Evolutionary conservation across 192 early-diverging fungal genomes (phyloP), one percentile per base, ranked within the genome.

Genomic region (Geranomyces michiganensis): DNA sequence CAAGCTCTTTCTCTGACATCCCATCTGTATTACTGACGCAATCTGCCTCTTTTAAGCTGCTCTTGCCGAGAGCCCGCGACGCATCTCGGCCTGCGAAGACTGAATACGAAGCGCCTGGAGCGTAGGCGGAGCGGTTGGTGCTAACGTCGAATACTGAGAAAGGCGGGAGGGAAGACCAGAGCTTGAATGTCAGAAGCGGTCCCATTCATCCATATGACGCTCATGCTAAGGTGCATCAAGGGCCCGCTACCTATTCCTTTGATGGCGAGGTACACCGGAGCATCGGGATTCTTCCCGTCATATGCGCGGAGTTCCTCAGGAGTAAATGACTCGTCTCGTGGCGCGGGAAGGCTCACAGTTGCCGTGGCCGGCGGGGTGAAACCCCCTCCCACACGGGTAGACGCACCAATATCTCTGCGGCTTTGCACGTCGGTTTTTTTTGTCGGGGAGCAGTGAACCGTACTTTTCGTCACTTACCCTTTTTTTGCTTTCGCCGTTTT

Each of bases 11-110:
- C 65, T 87, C 88, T 59, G 77, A 76, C 68, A 94, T 65, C 1
- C 69, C 79, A 22, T 87, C 86, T 68, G 78, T 85, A 73, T 94
- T 90, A n/a, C 90, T 76, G n/a, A 89, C 68, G 67, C 87, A 91
- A 49, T 92, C 90, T 71, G 89, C 89, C 22, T 76, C 63, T 51
- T 90, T 85, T 15, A 90, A 59, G 17, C 89, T 90, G 48, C 77
- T 76, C 75, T 77, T 88, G 55, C 81, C 91, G 41, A 92, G 79
- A 0, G 88, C 91, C 80, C 88, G 73, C 13, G 87, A 91, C n/a
- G 89, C 88, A 74, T 93, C 92, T 78, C 90, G 89, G 22, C 92
- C 92, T 22, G 91, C 89, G 75, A 94, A 92, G 26, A 86, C 75
- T 55, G 77, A 73, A 75, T 94, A 94, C 51, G 86, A 86, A 22